Base-by-base conservation (phyloP, 805 yeast genomes). In the Yarrowia alimentaria region DNA sequence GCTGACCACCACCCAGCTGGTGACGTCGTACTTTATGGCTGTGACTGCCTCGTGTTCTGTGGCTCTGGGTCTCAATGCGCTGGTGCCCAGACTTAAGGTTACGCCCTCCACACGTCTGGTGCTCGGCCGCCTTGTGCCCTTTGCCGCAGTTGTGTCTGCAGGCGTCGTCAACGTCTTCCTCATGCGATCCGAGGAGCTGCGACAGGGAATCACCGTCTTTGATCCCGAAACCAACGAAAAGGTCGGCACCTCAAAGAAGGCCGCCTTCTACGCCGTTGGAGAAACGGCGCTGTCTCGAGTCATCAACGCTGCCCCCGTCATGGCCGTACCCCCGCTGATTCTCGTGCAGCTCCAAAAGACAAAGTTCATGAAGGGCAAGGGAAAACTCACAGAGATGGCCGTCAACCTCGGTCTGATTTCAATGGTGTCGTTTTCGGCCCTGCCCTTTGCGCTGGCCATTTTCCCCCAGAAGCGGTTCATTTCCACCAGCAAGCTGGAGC, bases 141-240 rank as follows among this genome's bases (percentile, higher is more conserved):
- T 93, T 71, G 98, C 98, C 0, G 99, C 99, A 1, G 99, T 93
- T 26, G 97, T 90, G 1, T 81, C 93, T 48, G 99, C 99, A 1
- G 98, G 99, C 64, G 74, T 93, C 25, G 95, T 89, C 30, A 93
- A 93, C 59, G 96, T 93, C n/a, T 88, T 87, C 61, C 75, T 94
- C 54, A 93, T 93, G 99, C 80, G 99, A 70, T 80, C 91, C 53
- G 94, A 90, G 67, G 99, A 93, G 68, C 81, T 93, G 63, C 80
- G 80, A 59, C 84, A 60, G 48, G 74, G 74, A 14, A 70, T 70
- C 52, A 54, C 69, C 5, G 82, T 55, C 28, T 65, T 54, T 45
- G 71, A 69, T 51, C 54, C 58, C 8, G 60, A 66, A n/a, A 61
- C 69, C 2, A 61, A 62, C 53, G 63, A 66, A 53, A 61, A 61